Evolutionary conservation across 148 eudicot species (phyloP).

Genomic region (Selenicereus undatus): DNA sequence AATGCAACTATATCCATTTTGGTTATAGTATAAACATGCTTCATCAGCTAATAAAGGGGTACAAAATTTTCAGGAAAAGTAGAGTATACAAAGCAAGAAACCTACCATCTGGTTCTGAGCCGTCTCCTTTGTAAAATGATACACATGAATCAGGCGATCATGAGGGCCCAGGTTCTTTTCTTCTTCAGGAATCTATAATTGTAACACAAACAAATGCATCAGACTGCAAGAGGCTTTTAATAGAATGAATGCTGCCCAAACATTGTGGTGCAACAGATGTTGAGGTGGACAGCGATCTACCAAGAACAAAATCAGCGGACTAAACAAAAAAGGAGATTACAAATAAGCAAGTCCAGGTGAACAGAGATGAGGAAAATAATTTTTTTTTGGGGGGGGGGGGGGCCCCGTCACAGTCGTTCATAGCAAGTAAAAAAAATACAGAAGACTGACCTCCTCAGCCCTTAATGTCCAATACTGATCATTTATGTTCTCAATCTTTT

Average conservation of each 20-base stretch:
- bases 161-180: conserved; percentile 80
- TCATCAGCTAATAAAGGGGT: background rate
- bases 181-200: conserved; percentile 81
- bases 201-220: background rate
- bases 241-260: background rate
- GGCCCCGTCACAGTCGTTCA: background rate
- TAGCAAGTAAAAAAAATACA: background rate
- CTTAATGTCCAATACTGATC: conserved; percentile 95
- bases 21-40: background rate
- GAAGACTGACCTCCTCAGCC: conserved; percentile 76
- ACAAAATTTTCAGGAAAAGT: background rate
- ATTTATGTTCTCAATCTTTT: conserved; percentile 87
- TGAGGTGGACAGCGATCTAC: background rate
- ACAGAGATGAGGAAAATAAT: no score
- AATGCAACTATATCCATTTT: background rate
- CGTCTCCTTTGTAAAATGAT: conserved; percentile 77
- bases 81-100: background rate
- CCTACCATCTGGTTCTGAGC: conserved; percentile 77
- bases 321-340: background rate
- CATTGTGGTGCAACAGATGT: background rate
- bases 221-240: background rate
- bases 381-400: conserved; percentile 1
- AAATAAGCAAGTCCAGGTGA: background rate
- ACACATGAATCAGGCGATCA: conserved; percentile 80
- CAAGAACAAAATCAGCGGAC: background rate